Base-by-base conservation (phyloP, 495 filamentous ascomycete species). In the Neurospora sp. region DNA sequence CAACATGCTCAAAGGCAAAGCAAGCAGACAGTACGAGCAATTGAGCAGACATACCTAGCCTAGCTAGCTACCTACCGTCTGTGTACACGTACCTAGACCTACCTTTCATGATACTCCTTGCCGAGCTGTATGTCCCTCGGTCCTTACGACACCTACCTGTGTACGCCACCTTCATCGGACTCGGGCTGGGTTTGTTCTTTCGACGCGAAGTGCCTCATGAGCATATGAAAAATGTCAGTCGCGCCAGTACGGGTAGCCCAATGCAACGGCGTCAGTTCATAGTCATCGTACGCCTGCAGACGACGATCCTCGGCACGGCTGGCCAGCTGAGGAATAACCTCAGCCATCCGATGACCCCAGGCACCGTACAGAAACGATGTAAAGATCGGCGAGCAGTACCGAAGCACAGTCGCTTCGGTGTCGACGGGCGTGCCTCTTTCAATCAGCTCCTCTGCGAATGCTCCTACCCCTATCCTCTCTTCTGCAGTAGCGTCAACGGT, bases 401-500 rank as follows among this genome's bases (percentile, higher is more conserved):
- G 74, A 42, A 75, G 66, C 16, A 49, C 42, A 12, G 5, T 62
- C 11, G 69, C 20, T 35, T 71, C 35, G 2, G 66, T 18, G 12
- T 75, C 71, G 4, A 73, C 71, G 1, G 71, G 46, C 23, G 74
- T 70, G 27, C 74, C 74, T 20, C 38, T 37, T 40, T 49, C 16
- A n/a, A 73, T 41, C 9, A 75, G 69, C 38, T 75, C 74, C 39
- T 49, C 27, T 1, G 20, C 69, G 2, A 75, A 72, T 38, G 70
- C 40, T 44, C 14, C 44, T 7, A 23, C 23, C 8, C 27, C 69
- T 5, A 31, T 18, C 39, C 72, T 38, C 23, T 62, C 27, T 31
- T 71, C 41, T 23, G 5, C 16, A 49, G 46, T 14, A 35, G 40
- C 10, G 35, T 44, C 41, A 12, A 8, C 3, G 46, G 31, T 6